Percentiles rank a stretch among this genome's conserved stretches.
phyloP scores from a whole-genome alignment of 169 alveolate species.

The Plasmodium vivax region DNA sequence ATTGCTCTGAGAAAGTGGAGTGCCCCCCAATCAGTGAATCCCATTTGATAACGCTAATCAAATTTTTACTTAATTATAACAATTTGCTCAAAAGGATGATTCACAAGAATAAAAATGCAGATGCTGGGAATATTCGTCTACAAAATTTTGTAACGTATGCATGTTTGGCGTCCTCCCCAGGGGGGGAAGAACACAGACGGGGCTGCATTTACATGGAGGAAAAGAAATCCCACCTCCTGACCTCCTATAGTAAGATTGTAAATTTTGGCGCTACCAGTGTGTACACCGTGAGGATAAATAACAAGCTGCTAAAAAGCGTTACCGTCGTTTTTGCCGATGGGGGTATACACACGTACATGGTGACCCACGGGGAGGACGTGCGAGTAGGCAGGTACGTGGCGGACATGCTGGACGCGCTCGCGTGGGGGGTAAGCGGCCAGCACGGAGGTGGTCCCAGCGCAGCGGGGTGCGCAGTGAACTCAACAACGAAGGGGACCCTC shows the following conservation, averaged over 20 bases:
- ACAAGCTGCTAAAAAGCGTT: not conserved
- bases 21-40: not conserved
- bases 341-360: not conserved
- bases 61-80: not conserved
- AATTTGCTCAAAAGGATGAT: not conserved
- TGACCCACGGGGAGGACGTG: not conserved
- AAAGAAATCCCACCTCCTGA: not conserved
- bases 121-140: not conserved
- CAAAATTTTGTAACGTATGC: not conserved
- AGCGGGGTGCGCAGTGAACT: no score
- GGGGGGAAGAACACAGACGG: not conserved
- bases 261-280: not conserved
- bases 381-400: not conserved
- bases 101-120: not conserved
- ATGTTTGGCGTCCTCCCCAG: not conserved
- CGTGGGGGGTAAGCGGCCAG: not conserved
- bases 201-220: not conserved
- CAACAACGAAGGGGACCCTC: no score
- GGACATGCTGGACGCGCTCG: not conserved
- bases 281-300: not conserved
- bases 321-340: conserved; percentile 1
- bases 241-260: not conserved
- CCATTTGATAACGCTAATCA: not conserved
- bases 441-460: no score
- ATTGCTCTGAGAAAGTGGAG: not conserved